These are phyloP conservation scores for Juglanconis oblonga DNA, from an alignment of 2,329 filamentous ascomycete species.

Conservation along the genomic window DNA sequence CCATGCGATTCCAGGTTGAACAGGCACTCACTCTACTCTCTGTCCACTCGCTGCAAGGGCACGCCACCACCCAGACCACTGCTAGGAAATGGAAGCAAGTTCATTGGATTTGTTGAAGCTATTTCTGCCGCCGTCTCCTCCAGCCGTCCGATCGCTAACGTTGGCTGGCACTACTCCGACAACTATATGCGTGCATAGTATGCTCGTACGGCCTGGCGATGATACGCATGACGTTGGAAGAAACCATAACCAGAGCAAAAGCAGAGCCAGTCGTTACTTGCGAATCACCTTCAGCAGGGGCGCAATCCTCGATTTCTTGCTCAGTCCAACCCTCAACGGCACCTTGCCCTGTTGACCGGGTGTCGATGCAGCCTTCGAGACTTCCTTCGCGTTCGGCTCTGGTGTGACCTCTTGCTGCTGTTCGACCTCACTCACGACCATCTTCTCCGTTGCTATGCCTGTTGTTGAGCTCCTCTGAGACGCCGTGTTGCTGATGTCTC, in stretches of 20 bases:
- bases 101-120: no score
- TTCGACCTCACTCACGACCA: neutral
- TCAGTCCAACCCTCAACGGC: conserved; percentile 49
- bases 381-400: conserved; percentile 16
- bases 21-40: no score
- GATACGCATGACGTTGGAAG: neutral
- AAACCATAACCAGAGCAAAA: neutral
- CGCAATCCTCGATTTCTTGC: conserved; percentile 48
- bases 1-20: no score
- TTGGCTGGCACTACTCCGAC: no score
- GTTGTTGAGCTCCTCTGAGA: neutral
- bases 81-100: no score
- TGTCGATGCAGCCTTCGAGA: conserved; percentile 5
- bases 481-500: conserved; percentile 14
- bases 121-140: no score
- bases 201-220: no score
- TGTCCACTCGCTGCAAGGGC: no score
- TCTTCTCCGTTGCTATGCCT: neutral
- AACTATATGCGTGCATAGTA: no score
- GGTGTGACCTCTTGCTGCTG: conserved; percentile 16
- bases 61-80: no score
- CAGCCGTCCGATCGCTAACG: no score
- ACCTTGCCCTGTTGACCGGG: conserved; percentile 33
- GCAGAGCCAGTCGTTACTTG: conserved; percentile 27
- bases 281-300: conserved; percentile 48